Conservation (phyloP, 352 stramenopile species). For the Pythium grandisporangium region DNA sequence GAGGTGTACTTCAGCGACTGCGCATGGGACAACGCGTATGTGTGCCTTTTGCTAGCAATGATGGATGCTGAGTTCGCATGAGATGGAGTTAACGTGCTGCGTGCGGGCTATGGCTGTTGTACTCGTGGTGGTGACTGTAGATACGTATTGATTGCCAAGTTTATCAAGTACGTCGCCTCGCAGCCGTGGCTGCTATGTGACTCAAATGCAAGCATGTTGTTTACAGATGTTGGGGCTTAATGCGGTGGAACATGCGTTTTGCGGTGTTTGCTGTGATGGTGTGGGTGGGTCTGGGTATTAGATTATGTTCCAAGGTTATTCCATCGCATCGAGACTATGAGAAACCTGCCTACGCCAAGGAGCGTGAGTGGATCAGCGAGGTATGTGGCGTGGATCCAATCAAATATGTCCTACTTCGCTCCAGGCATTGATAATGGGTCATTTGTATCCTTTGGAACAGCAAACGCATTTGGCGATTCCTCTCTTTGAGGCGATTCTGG, state of each 20-base stretch:
- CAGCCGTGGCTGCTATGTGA: not conserved
- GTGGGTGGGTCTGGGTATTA: constrained; percentile 8
- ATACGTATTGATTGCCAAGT: constrained; percentile 76
- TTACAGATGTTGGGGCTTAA: too few species aligned
- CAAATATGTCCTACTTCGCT: too few species aligned
- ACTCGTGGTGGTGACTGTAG: constrained; percentile 15
- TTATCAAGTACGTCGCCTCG: constrained; percentile 82
- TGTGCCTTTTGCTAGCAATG: too few species aligned
- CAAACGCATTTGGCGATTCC: constrained; percentile 51
- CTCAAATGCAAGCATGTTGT: not conserved
- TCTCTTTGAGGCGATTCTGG: constrained; percentile 69
- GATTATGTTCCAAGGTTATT: constrained; percentile 66
- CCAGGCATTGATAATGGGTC: too few species aligned
- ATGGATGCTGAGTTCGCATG: too few species aligned
- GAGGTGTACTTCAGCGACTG: constrained; percentile 53
- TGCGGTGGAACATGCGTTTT: too few species aligned
- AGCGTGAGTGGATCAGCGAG: constrained; percentile 53
- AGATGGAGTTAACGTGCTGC: too few species aligned
- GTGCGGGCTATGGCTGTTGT: not conserved
- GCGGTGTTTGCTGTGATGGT: too few species aligned
- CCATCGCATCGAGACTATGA: constrained; percentile 55
- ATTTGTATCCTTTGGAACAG: constrained; percentile 18
- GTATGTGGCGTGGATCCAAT: constrained; percentile 22
- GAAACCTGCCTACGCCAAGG: constrained; percentile 34
- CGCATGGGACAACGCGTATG: constrained; percentile 69